A percentile compares a stretch with the other conserved stretches of the same genome.
phyloP scores from a whole-genome alignment of 805 yeast species.

The Cyberlindnera xylosilytica region DNA sequence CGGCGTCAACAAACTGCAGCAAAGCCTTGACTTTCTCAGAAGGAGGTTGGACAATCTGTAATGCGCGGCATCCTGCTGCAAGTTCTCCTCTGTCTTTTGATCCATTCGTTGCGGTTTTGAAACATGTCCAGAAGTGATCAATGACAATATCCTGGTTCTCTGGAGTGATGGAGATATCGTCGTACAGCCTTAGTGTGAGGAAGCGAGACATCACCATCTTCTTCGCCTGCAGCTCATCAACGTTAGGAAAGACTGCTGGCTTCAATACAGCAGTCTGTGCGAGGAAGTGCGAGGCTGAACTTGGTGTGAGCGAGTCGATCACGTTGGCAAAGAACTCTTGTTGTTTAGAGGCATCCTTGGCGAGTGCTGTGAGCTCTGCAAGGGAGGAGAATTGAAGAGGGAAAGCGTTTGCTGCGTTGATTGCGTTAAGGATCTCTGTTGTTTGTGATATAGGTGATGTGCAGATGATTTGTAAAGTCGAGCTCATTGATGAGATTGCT shows the following conservation, averaged over 20 bases:
- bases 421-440: slow-evolving; percentile 1
- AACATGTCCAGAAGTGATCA: slow-evolving; percentile 39
- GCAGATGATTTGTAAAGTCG: slow-evolving; percentile 3
- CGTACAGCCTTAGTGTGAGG: slow-evolving; percentile 29
- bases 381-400: slow-evolving; percentile 13
- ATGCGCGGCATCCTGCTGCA: slow-evolving; percentile 32
- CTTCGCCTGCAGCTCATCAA: slow-evolving; percentile 17
- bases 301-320: slow-evolving; percentile 11
- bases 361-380: slow-evolving; percentile 7
- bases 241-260: slow-evolving; percentile 12
- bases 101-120: slow-evolving; percentile 42
- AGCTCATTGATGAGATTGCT: slow-evolving; percentile 6
- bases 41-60: slow-evolving; percentile 22
- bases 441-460: background rate
- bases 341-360: slow-evolving; percentile 8
- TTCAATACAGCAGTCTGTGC: slow-evolving; percentile 6
- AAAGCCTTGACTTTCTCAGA: slow-evolving; percentile 17
- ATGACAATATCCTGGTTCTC: slow-evolving; percentile 20
- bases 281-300: slow-evolving; percentile 9
- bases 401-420: slow-evolving; percentile 9
- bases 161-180: slow-evolving; percentile 17
- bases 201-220: slow-evolving; percentile 24
- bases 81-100: slow-evolving; percentile 37
- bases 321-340: slow-evolving; percentile 7
- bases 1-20: slow-evolving; percentile 21